Evolutionary conservation across 164 flowering plant genomes (phyloP).

Genomic region (Stephania yunnanensis): DNA sequence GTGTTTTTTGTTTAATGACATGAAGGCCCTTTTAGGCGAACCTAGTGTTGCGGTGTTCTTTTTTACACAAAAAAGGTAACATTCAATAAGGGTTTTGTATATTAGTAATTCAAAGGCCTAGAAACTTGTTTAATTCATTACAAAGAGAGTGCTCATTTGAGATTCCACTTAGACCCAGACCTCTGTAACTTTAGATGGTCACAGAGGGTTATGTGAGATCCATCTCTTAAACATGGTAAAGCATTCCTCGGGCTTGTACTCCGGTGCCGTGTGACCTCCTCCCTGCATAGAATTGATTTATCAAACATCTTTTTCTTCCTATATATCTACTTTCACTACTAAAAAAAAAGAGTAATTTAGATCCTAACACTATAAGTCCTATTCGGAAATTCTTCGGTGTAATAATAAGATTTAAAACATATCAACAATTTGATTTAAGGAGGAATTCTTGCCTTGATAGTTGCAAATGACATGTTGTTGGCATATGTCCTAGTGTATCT

Average conservation of each 20-base stretch:
- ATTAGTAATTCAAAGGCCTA: too few relatives aligned
- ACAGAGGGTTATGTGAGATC: constrained; percentile 24
- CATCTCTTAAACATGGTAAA: constrained; percentile 38
- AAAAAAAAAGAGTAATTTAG: background rate
- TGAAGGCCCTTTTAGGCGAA: too few relatives aligned
- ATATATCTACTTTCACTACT: too few relatives aligned
- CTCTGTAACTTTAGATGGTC: background rate
- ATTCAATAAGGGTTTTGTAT: too few relatives aligned
- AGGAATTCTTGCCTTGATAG: constrained; percentile 28
- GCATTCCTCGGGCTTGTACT: constrained; percentile 39
- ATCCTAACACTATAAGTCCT: background rate
- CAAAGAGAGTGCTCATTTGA: too few relatives aligned
- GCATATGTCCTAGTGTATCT: constrained; percentile 30
- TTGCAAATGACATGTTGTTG: constrained; percentile 26
- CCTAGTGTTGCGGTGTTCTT: too few relatives aligned
- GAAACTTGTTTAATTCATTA: too few relatives aligned
- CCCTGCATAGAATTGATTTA: constrained; percentile 9
- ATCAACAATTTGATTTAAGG: background rate
- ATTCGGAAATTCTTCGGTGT: background rate
- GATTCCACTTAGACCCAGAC: too few relatives aligned
- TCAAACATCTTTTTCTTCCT: background rate
- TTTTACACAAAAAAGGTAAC: too few relatives aligned
- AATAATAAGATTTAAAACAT: background rate
- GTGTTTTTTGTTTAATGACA: too few relatives aligned
- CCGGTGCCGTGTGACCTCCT: constrained; percentile 38